Evolutionary conservation across 345 rosid species (phyloP), one percentile per base, ranked within the genome.

Genomic region (Passiflora organensis): DNA sequence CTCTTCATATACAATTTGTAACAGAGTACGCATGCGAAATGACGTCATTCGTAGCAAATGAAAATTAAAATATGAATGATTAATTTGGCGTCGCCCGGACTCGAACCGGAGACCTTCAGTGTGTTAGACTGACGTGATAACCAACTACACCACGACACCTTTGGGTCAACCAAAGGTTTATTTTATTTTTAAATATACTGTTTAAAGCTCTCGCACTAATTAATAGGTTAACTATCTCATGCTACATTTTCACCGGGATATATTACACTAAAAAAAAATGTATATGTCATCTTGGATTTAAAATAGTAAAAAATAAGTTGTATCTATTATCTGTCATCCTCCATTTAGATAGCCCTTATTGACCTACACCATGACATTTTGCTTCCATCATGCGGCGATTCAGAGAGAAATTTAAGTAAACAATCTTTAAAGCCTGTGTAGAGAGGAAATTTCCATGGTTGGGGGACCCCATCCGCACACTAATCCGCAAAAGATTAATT

Each of bases 91-190:
- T 86, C 93, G 79, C 91, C 93, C 87, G 87, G 86, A 41, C 53
- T 89, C 73, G 93, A 89, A 89, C 85, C 88, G 86, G 84, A 86
- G 91, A 84, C 95, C 91, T 87, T 87, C 85, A 84, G 84, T 82
- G 97, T 85, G 96, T 85, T 85, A 84, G 87, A 87, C 91, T 84
- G 94, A 84, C 89, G 91, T 90, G 91, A 87, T 90, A 87, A 84
- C 94, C 97, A 87, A 90, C 94, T 87, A 82, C 95, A 89, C 95
- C 94, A 87, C 87, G 88, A 87, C 73, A 84, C 97, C 94, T 1
- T 37, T 2, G 13, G 8, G 39, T 5, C 12, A 6, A 36, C 12
- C 12, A 36, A 36, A 6, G 41, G 13, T 37, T 13, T 6, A 6
- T 13, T 37, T 6, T 9, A 37, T 37, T 37, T 37, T 37, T 9